phyloP scores from a whole-genome alignment of 371 early-diverging fungal species.

The Mycotypha africana region DNA sequence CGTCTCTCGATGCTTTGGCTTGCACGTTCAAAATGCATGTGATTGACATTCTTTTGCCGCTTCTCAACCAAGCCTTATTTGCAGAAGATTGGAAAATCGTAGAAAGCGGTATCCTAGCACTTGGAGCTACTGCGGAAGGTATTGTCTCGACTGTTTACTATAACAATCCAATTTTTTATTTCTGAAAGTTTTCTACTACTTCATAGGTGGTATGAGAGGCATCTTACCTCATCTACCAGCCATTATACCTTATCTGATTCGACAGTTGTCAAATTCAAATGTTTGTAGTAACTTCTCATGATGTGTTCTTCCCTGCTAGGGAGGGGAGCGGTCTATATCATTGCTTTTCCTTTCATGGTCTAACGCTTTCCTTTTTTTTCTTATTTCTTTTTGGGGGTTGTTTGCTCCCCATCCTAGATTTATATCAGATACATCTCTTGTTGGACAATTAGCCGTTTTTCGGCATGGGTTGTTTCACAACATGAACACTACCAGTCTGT shows the following conservation, averaged over 20 bases:
- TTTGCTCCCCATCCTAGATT: too few species aligned
- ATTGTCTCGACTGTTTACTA: too few species aligned
- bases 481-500: slow-evolving; percentile 66
- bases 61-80: slow-evolving; percentile 70
- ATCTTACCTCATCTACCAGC: slow-evolving; percentile 85
- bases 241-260: slow-evolving; percentile 76
- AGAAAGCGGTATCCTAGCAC: slow-evolving; percentile 91
- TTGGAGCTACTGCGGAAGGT: slow-evolving; percentile 95
- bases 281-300: too few species aligned
- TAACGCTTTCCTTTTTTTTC: too few species aligned
- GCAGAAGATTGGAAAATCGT: slow-evolving; percentile 80
- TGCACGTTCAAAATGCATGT: slow-evolving; percentile 73
- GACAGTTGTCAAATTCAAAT: slow-evolving; percentile 70
- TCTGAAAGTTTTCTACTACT: slow-evolving; percentile 1
- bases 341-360: too few species aligned
- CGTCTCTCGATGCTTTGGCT: slow-evolving; percentile 86
- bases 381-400: too few species aligned
- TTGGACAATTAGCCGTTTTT: slow-evolving; percentile 93
- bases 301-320: too few species aligned
- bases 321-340: too few species aligned
- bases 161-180: too few species aligned
- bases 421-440: slow-evolving; percentile 91
- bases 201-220: slow-evolving; percentile 61
- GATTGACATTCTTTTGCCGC: slow-evolving; percentile 71
- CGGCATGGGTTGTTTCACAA: slow-evolving; percentile 75